Evolutionary conservation across 2,329 filamentous ascomycete genomes (phyloP), one percentile per base, ranked within the genome.

Genomic region (Pseudogymnoascus pannorum): DNA sequence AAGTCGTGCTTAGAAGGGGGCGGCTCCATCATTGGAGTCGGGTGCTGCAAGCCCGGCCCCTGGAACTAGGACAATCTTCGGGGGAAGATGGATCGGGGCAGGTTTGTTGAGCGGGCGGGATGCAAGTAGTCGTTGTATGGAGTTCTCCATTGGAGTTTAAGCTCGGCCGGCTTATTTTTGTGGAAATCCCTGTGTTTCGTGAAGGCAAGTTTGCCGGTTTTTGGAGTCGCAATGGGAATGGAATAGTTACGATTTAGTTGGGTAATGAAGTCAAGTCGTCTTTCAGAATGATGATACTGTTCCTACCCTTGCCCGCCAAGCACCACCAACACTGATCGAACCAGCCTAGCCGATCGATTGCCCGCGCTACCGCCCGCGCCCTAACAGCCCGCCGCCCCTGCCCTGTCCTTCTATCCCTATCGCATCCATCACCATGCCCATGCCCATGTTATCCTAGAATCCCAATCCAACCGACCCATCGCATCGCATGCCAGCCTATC

Each of bases 391-490:
- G 18, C 33, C 59, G 18, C 35, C 57, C 54, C 42, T 38, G 20
- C 18, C 57, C 54, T 26, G 24, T 38, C 38, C 57, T 36, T 51
- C 29, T 36, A 54, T 31, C 29, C 42, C 48, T 26, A 26, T 40
- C 24, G 22, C 59, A 58, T 29, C 16, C 22, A 42, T 12, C 60
- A 61, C 59, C 64, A 65, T 64, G 62, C 24, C 12, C 14, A 57
- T 18, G 60, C 61, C 61, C 64, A 65, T 66, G 62, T 62, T 57
- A n/a, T 54, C 38, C 31, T 40, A 64, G 40, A 44, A 44, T 24
- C 20, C 20, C 40, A 24, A 44, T 44, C 38, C 38, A 8, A 20
- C 16, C 33, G 16, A 12, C 11, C 40, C 22, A n/a, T 14, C 14
- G 14, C 22, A 48, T 26, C 22, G 14, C 14, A 48, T 12, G 14